Base-by-base conservation (phyloP, 2,329 filamentous ascomycete species). In the Geosmithia morbida region DNA sequence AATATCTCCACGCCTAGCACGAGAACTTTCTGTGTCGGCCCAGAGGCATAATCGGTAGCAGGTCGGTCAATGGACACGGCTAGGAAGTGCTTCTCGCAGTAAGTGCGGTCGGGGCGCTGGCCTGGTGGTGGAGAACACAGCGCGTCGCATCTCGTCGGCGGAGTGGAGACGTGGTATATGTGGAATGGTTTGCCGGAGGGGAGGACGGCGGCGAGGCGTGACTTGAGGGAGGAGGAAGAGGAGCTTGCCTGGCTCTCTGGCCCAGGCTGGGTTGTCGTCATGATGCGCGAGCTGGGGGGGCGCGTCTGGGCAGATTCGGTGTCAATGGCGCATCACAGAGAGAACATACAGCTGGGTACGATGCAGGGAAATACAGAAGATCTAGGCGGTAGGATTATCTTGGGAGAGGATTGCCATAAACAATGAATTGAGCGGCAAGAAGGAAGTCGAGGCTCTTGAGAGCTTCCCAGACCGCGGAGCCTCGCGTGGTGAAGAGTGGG, bases 141-240 rank as follows among this genome's bases (percentile, higher is more conserved):
- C 16, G 90, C 75, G 8, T 81, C 74, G 51, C 81, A 83, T 59
- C 74, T 74, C 33, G 79, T 82, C 5, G 90, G 86, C 14, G 85
- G 84, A 5, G 89, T 94, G 20, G 87, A 94, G 55, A 96, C 69
- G 67, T 98, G 90, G 62, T 94, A 83, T 57, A 90, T 72, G 52
- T 74, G 81, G 60, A 94, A 85, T 14, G 58, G 65, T 57, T 63
- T 60, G 52, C 65, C 70, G 50, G 71, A 69, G 10, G 79, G 79
- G 10, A 83, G 69, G 11, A 71, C 67, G 2, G 62, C 56, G 7
- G 71, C 68, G 11, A 79, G 65, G 48, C 48, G 48, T 18, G 49
- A 19, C 39, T 49, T 50, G 41, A 59, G 50, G 22, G 22, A 26
- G 22, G 22, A 26, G 4, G 22, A 8, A 8, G 22, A 4, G 22